Percentiles rank a stretch among this genome's conserved stretches.
These are phyloP conservation scores for Moricandia arvensis DNA, from an alignment of 345 rosid genomes.

Conservation along the genomic window DNA sequence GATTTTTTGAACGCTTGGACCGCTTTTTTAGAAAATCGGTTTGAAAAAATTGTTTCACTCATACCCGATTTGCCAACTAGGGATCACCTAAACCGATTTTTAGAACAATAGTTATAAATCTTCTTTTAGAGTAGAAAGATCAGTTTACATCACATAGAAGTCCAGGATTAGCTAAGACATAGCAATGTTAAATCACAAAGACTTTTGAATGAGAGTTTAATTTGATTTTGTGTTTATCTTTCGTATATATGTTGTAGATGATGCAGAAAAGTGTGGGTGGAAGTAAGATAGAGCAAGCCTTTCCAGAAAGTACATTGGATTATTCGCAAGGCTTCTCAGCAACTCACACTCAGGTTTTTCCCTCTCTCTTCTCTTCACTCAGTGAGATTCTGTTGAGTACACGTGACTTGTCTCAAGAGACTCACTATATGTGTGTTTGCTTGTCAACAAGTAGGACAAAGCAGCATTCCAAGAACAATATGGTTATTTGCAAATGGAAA, in stretches of 20 bases:
- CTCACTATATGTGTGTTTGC: conserved; percentile 2
- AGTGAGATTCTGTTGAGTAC: conserved; percentile 16
- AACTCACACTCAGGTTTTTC: conserved; percentile 59
- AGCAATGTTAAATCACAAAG: not conserved
- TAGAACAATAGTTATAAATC: not conserved
- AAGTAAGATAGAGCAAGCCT: conserved; percentile 43
- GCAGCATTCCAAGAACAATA: conserved; percentile 26
- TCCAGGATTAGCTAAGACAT: not conserved
- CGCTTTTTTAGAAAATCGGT: no score
- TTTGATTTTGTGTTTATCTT: not conserved
- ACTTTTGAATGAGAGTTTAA: not conserved
- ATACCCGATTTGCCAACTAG: no score
- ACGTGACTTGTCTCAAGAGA: conserved; percentile 28
- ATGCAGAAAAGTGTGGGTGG: conserved; percentile 43
- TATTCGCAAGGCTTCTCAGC: conserved; percentile 70
- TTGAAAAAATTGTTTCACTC: no score
- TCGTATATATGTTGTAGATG: not conserved
- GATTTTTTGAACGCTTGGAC: no score
- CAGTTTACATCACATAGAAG: not conserved
- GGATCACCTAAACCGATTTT: no score
- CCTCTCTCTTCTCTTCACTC: not conserved
- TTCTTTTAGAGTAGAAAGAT: not conserved
- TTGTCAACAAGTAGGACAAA: conserved; percentile 28
- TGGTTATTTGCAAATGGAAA: conserved; percentile 31
- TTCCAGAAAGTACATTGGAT: conserved; percentile 55